Base-by-base conservation (phyloP, 495 filamentous ascomycete species). In the Oidiodendron maius region DNA sequence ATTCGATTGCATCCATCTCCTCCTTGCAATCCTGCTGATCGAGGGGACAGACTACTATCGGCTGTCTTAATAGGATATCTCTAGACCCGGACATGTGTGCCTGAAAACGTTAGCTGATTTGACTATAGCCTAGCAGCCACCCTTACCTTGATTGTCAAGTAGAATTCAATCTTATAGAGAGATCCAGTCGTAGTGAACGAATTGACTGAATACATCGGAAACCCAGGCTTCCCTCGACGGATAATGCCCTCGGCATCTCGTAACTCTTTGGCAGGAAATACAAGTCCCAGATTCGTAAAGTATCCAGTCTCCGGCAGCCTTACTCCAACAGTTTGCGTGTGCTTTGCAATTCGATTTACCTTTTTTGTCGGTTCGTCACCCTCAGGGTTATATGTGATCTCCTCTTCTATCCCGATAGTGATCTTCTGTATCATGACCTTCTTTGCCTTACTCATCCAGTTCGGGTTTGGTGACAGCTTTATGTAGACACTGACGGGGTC, bases 161-260 rank as follows among this genome's bases (percentile, higher is more conserved):
- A 98, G 63, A 96, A 98, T 64, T 98, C 91, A 61, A 98, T 95
- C 65, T 96, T 97, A 68, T 97, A 98, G 11, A 98, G 76, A 47
- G 84, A 93, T 11, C 86, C 94, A 25, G 89, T 86, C 0, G 93
- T 98, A 17, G 93, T 95, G 58, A 98, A 98, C 10, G 89, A 90
- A 42, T 77, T 82, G 30, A 97, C 82, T 13, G 83, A 77, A 60
- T 95, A 95, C 67, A 86, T 81, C 3, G 93, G 94, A 66, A 97
- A 97, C 13, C 81, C 86, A 16, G 87, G 71, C 59, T 90, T 93
- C 22, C 84, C 86, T 58, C 90, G 69, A 40, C 89, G 87, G 56
- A 97, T 70, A 46, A 95, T 84, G 9, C 93, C 93, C 44, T 98
- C 91, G 37, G 77, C 68, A 65, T 98, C 93, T 50, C 93, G 71